Evolutionary conservation across 2,329 filamentous ascomycete species (phyloP), one percentile per base, ranked within the genome.

Genomic region (Chaetomiaceae sp.): DNA sequence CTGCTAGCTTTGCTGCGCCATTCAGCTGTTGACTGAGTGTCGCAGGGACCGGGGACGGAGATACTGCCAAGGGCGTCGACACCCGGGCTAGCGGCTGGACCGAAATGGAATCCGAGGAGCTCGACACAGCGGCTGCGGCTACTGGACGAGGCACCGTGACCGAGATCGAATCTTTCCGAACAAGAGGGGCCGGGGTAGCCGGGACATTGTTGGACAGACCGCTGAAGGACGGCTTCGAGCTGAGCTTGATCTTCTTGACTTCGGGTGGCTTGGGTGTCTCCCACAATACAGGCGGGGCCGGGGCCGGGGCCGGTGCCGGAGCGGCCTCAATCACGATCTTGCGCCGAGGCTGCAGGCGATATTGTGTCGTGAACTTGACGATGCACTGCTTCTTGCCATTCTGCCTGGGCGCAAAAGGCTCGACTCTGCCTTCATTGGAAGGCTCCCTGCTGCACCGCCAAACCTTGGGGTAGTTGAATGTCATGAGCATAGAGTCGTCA

Each of bases 401-500:
- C 20, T 27, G 31, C 20, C 42, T 38, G n/a, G 16, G 35, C 5
- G 34, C 27, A 10, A 49, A 46, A 55, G 63, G 50, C 16, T 38
- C 39, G 6, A 20, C 5, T 14, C 34, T 48, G 12, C 23, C 50
- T 16, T 54, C 49, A 12, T 47, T 37, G n/a, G 17, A 16, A 8
- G 47, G 44, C 17, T 55, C 67, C 14, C 66, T 61, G 1, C 53
- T 41, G 14, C 58, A 71, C 30, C 62, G 70, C 72, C 73, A 78
- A 59, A 69, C 70, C 10, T 66, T 71, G 37, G 75, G 76, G 48
- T 73, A 70, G 48, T 70, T 70, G 51, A 80, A 62, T 14, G 68
- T 74, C 33, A 80, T 56, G 25, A 72, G 59, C 42, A 79, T 61
- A 6, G 71, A 70, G 43, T 71, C 67, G 17, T 75, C 70, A n/a